Evolutionary conservation across 192 early-diverging fungal species (phyloP).

Genomic region (Entomortierella parvispora): DNA sequence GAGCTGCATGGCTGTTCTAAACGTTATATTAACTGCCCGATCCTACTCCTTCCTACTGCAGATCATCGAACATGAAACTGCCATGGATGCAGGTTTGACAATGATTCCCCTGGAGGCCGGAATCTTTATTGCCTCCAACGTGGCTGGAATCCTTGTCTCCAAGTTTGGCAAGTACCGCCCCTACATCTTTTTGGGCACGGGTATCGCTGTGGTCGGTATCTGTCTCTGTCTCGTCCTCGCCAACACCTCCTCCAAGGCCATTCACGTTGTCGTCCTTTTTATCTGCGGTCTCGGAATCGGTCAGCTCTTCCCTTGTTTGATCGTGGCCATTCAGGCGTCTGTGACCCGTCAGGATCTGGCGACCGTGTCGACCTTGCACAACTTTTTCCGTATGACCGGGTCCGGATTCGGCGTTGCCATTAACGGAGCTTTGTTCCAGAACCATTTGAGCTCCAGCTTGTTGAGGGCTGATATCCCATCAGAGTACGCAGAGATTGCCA

Average conservation of each 20-base stretch:
- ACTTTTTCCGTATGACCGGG: constrained; percentile 60
- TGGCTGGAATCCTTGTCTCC: constrained; percentile 70
- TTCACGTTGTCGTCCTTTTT: constrained; percentile 68
- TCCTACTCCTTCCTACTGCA: no score
- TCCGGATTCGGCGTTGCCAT: constrained; percentile 69
- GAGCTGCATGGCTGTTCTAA: no score
- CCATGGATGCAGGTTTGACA: constrained; percentile 78
- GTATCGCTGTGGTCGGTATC: constrained; percentile 68
- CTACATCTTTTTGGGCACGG: constrained; percentile 68
- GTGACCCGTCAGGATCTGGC: constrained; percentile 45
- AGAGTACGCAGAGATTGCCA: constrained; percentile 19
- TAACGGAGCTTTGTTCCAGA: constrained; percentile 67
- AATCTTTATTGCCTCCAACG: constrained; percentile 72
- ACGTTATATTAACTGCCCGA: no score
- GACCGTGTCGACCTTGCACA: constrained; percentile 49
- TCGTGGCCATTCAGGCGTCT: constrained; percentile 46
- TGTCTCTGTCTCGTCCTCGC: constrained; percentile 74
- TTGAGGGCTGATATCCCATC: constrained; percentile 3
- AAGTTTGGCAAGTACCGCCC: constrained; percentile 71
- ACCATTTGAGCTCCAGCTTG: constrained; percentile 11
- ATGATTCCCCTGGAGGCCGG: constrained; percentile 77
- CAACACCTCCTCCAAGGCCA: constrained; percentile 48
- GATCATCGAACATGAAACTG: constrained; percentile 71
- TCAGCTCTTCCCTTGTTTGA: constrained; percentile 35
- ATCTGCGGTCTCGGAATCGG: constrained; percentile 76